Base-by-base conservation (phyloP, 192 early-diverging fungal genomes). In the Thoreauomyces humboldtii region DNA sequence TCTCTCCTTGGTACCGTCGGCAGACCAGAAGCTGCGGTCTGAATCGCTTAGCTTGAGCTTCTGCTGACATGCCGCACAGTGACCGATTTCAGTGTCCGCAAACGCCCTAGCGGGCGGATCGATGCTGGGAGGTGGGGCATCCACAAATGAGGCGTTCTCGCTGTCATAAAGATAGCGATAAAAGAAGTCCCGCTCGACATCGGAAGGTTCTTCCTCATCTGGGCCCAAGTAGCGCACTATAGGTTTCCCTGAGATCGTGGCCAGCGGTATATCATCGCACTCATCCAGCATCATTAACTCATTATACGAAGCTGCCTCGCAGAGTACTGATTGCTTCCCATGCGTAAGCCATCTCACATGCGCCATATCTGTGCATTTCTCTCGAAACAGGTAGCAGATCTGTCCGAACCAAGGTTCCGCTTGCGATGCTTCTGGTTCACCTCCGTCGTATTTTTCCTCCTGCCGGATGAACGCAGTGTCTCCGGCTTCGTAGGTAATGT, bases 211-310 rank as follows among this genome's bases (percentile, higher is more conserved):
- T 7, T 75, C 62, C 46, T 80, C 73, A 14, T 73, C 73, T 6
- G 71, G 48, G 1, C 73, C 62, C 19, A 78, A 61, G 29, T 41
- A 29, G 6, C 55, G 51, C n/a, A 77, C 48, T 7, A 42, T 31
- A 12, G 74, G 70, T 60, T 81, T 81, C 24, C 82, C 81, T 42
- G 80, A 72, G 9, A 86, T 47, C 7, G 53, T 50, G 2, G 56
- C 55, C 19, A 88, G 51, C 24, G 42, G 47, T 37, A 72, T 73
- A n/a, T 79, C 72, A 28, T 59, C 58, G 41, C 84, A 88, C 32
- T 62, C 65, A 50, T 88, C 82, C 2, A 81, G 48, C n/a, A 86
- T 59, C 38, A 80, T 81, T 31, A 82, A 65, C 69, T 88, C 86
- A 58, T 77, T 72, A 19, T 72, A 60, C 1, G 73, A 59, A 0